Evolutionary conservation across 2,329 filamentous ascomycete species (phyloP).

Genomic region (Pseudocercospora vitis): DNA sequence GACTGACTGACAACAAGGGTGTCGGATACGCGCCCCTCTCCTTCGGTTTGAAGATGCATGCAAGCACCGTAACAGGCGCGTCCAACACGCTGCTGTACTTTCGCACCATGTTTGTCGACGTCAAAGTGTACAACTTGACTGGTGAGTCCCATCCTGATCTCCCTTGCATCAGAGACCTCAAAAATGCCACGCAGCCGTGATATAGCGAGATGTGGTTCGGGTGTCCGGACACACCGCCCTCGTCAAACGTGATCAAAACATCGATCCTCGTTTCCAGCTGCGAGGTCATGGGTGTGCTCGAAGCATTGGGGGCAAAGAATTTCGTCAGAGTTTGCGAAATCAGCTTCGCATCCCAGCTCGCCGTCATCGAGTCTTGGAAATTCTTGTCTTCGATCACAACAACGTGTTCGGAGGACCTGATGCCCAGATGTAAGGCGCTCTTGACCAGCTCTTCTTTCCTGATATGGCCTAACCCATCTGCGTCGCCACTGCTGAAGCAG

Average conservation of each 20-base stretch:
- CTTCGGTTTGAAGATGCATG: constrained; percentile 50
- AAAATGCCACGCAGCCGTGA: constrained; percentile 73
- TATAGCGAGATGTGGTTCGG: constrained; percentile 92
- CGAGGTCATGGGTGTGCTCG: constrained; percentile 42
- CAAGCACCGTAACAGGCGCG: constrained; percentile 65
- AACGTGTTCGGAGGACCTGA: constrained; percentile 74
- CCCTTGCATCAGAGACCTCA: constrained; percentile 63
- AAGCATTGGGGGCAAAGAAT: constrained; percentile 69
- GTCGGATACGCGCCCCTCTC: constrained; percentile 56
- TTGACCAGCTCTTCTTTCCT: constrained; percentile 80
- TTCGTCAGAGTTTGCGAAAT: constrained; percentile 69
- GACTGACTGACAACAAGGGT: constrained; percentile 69
- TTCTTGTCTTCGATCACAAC: constrained; percentile 78
- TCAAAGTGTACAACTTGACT: constrained; percentile 73
- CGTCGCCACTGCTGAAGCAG: constrained; percentile 87
- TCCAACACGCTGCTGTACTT: constrained; percentile 84
- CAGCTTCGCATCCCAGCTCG: constrained; percentile 69
- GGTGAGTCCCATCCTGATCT: constrained; percentile 67
- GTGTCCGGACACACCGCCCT: constrained; percentile 77
- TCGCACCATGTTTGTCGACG: constrained; percentile 67
- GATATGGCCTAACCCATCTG: constrained; percentile 80
- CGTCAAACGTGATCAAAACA: constrained; percentile 86
- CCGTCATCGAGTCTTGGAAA: constrained; percentile 88
- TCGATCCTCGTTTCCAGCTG: constrained; percentile 65
- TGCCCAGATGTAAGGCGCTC: constrained; percentile 73